Evolutionary conservation across 345 rosid genomes (phyloP).

Genomic region (Salix udensis): DNA sequence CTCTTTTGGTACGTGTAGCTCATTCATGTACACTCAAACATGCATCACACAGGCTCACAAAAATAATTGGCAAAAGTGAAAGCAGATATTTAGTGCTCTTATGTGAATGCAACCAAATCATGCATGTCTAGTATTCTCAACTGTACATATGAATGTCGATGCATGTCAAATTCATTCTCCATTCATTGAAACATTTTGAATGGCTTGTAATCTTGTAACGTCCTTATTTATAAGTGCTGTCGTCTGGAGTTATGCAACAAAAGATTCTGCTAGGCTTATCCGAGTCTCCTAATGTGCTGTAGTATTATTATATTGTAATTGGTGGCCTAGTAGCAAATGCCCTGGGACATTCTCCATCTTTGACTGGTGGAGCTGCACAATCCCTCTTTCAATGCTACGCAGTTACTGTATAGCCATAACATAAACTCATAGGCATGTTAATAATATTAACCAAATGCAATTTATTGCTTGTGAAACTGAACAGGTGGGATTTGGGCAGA

Average conservation of each 20-base stretch:
- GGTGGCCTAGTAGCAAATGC: not conserved
- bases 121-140: not conserved
- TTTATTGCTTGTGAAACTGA: not conserved
- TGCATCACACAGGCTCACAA: not conserved
- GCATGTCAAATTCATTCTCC: not conserved
- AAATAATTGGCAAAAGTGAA: not conserved
- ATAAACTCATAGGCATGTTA: not conserved
- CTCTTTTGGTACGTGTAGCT: slow-evolving; percentile 64
- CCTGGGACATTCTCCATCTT: not conserved
- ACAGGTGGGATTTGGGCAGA: slow-evolving; percentile 95
- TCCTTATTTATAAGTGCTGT: not conserved
- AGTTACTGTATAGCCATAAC: not conserved
- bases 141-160: not conserved
- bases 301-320: too few species aligned
- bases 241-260: not conserved
- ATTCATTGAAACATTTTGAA: not conserved
- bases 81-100: not conserved
- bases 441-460: not conserved
- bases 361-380: not conserved
- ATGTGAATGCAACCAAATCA: not conserved
- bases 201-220: not conserved
- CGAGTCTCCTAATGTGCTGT: not conserved
- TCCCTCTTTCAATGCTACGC: not conserved
- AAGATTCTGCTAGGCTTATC: not conserved
- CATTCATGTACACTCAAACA: not conserved